Base-by-base conservation (phyloP, 1,139 yeast species). In the Candida mesenterica region DNA sequence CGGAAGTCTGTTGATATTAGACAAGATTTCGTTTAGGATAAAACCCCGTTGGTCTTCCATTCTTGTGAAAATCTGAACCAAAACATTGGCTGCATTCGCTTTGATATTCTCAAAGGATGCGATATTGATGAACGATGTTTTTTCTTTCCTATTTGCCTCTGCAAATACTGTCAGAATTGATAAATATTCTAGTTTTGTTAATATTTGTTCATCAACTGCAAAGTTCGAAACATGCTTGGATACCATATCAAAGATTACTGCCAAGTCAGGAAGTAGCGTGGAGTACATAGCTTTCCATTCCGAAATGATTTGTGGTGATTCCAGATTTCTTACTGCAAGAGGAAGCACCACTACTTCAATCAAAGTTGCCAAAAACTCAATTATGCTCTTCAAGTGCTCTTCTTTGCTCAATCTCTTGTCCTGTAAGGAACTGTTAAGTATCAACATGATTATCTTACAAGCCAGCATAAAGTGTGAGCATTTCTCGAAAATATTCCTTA, bases 1-100 rank as follows among this genome's bases (percentile, higher is more conserved):
- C 0, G 83, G 74, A 5, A 80, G 50, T 30, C 63, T 68, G 31
- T 70, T 74, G 39, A 79, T 59, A 37, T 72, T 72, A 3, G 70
- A 56, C n/a, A 82, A 48, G 3, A 83, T 51, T 50, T 86, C 92
- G 33, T 73, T 74, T 9, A 84, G 46, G 6, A 86, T 65, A 49
- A 80, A 82, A 1, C 59, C 59, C 37, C 84, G 62, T 48, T 85
- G 94, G 28, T 68, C 71, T 0, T 65, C 58, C 27, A 69, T 59
- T 8, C 49, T 50, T 17, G 63, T 56, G 52, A 78, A 82, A 6
- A 82, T 65, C 1, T 63, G 49, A 1, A 66, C 47, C 1, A 82
- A 40, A 1, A 77, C 48, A 3, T 62, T 52, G 42, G 75, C 62
- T 26, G 62, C 56, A 8, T 57, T 45, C 5, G 55, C 52, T 42